Evolutionary conservation across 805 yeast species (phyloP).

Genomic region (Candida ovalis): DNA sequence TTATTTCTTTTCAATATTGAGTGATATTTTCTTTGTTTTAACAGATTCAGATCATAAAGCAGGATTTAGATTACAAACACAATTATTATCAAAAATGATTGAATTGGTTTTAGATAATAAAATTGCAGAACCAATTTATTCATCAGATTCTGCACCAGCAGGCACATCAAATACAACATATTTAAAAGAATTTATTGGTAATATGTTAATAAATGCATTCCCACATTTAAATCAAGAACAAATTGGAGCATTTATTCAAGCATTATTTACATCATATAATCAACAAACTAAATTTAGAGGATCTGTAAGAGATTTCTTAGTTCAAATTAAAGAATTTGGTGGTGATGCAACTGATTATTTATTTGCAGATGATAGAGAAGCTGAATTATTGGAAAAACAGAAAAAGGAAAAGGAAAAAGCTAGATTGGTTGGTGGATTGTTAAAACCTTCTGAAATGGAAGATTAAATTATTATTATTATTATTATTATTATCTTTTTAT

Average conservation of each 20-base stretch:
- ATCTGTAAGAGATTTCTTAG: conserved; percentile 88
- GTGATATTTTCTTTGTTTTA: conserved; percentile 88
- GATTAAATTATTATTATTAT: conserved; percentile 38
- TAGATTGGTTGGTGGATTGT: conserved; percentile 83
- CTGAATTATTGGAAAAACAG: conserved; percentile 64
- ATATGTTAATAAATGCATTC: conserved; percentile 83
- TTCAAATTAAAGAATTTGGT: conserved; percentile 92
- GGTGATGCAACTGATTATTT: conserved; percentile 94
- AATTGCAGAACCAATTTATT: conserved; percentile 74
- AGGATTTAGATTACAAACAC: conserved; percentile 86
- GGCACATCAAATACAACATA: conserved; percentile 82
- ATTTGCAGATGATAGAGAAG: conserved; percentile 89
- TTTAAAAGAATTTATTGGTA: conserved; percentile 75
- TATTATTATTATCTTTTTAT: neutral
- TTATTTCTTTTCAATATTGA: conserved; percentile 82
- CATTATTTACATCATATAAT: conserved; percentile 67
- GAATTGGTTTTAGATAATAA: conserved; percentile 75
- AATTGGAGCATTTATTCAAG: conserved; percentile 74
- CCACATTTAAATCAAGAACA: conserved; percentile 85
- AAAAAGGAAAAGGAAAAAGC: conserved; percentile 76
- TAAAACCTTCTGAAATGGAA: conserved; percentile 93
- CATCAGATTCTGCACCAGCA: conserved; percentile 73
- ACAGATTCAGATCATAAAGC: conserved; percentile 98
- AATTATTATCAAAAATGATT: conserved; percentile 76
- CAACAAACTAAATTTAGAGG: conserved; percentile 77